These are phyloP conservation scores for Zygosaccharomyces pseudobailii DNA, from an alignment of 1,139 yeast species.

Conservation along the genomic window DNA sequence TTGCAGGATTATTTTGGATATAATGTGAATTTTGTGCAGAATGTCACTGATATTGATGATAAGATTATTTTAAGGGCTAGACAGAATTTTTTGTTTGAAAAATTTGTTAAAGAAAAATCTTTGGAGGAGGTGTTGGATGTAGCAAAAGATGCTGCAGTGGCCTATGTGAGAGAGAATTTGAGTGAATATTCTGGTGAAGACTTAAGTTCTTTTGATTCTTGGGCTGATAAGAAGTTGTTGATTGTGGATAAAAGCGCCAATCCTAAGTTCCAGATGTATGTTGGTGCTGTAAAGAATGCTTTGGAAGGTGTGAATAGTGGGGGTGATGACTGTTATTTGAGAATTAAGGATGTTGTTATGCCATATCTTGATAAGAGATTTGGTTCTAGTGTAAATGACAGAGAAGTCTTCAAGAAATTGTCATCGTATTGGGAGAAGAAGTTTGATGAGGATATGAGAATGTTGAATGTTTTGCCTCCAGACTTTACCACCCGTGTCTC, in stretches of 20 bases:
- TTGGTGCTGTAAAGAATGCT: conserved; percentile 60
- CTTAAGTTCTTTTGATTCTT: conserved; percentile 42
- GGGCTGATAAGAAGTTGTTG: conserved; percentile 36
- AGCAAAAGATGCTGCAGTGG: conserved; percentile 42
- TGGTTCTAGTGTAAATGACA: conserved; percentile 80
- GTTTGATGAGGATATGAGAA: conserved; percentile 80
- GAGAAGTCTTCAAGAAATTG: conserved; percentile 70
- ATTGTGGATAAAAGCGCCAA: conserved; percentile 25
- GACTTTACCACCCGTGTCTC: conserved; percentile 91
- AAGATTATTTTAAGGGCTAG: conserved; percentile 93
- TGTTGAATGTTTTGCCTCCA: conserved; percentile 79
- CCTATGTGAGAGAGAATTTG: conserved; percentile 55
- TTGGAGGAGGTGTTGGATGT: conserved; percentile 36
- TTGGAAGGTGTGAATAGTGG: conserved; percentile 38
- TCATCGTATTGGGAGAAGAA: conserved; percentile 88
- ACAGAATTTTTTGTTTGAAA: conserved; percentile 73
- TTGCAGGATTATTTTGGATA: conserved; percentile 88
- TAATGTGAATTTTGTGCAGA: conserved; percentile 81
- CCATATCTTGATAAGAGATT: conserved; percentile 64
- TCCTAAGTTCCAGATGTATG: conserved; percentile 85
- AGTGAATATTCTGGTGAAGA: conserved; percentile 39
- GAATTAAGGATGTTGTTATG: conserved; percentile 67
- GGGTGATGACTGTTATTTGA: conserved; percentile 41
- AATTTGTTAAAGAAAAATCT: conserved; percentile 39
- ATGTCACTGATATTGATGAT: conserved; percentile 96